Base-by-base conservation (phyloP, 2,329 filamentous ascomycete species). In the Phaeophleospora eucalypticola region DNA sequence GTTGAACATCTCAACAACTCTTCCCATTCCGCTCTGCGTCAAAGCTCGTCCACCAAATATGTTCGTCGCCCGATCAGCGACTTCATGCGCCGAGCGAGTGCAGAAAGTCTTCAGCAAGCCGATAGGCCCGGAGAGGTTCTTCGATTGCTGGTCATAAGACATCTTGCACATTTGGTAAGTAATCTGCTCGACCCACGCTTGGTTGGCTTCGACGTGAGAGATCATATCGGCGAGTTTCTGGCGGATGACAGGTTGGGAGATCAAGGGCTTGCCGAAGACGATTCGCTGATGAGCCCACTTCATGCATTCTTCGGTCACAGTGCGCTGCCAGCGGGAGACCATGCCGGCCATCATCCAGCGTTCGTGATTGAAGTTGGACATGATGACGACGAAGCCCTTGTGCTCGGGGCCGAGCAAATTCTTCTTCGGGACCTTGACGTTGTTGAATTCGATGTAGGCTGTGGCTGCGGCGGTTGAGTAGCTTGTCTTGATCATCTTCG, bases 111-210 rank as follows among this genome's bases (percentile, higher is more conserved):
- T 95, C 48, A 94, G 78, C 17, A 94, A 75, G 7, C 83, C 88
- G 54, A 94, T 89, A 20, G 88, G 87, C 0, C 89, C 89, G 43
- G 84, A 86, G 1, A 94, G 78, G 58, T 85, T 77, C 62, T 81
- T 81, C 18, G 84, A 75, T 67, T 94, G 88, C 64, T 91, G 71
- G 44, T 78, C 76, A 68, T 94, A 93, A 27, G 79, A 79, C 86
- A 94, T 88, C 66, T 88, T 76, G 72, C 79, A 85, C 88, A 94
- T 94, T 65, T 94, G 88, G 72, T 89, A 88, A 16, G 87, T 89
- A 62, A 93, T 83, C 35, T 80, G 81, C 67, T 94, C 88, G 40
- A 93, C 79, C 87, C 87, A 94, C 16, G 87, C 80, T 67, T 94
- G 88, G 69, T 86, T 84, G n/a, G 86, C 77, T 68, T 95, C 88